Conservation (phyloP, 306 rosid species). For the Sesbania bispinosa region DNA sequence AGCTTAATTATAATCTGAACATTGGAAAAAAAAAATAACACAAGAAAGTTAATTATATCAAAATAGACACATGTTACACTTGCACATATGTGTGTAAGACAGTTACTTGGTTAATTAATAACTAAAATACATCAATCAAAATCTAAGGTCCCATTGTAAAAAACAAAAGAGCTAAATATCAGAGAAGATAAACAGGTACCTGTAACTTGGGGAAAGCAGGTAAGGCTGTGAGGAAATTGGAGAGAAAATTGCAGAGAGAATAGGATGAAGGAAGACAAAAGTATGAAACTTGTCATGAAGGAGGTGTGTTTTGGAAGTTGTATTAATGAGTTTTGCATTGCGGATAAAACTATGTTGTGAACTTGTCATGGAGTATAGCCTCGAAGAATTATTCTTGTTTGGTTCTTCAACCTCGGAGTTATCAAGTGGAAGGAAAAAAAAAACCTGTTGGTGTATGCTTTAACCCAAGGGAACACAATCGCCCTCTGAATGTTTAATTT, state of each 20-base stretch:
- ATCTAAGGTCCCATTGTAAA: not conserved
- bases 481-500: not conserved
- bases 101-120: not conserved
- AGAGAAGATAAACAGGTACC: slow-evolving; percentile 22
- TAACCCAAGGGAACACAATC: not conserved
- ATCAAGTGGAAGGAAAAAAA: not conserved
- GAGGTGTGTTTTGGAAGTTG: slow-evolving; percentile 8
- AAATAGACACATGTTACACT: not conserved
- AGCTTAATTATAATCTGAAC: not conserved
- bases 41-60: not conserved
- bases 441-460: not conserved
- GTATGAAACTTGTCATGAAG: not conserved
- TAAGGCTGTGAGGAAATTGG: not conserved
- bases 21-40: not conserved
- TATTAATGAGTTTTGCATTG: not conserved
- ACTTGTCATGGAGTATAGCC: slow-evolving; percentile 32
- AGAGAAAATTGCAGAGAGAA: slow-evolving; percentile 6
- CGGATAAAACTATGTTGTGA: slow-evolving; percentile 28
- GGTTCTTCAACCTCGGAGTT: slow-evolving; percentile 6
- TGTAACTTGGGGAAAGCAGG: not conserved
- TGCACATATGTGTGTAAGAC: not conserved
- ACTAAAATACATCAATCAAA: no score
- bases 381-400: slow-evolving; percentile 13
- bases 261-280: slow-evolving; percentile 1
- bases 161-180: not conserved